phyloP scores from a whole-genome alignment of 106 monocot species.

The Dendrobium officinale region DNA sequence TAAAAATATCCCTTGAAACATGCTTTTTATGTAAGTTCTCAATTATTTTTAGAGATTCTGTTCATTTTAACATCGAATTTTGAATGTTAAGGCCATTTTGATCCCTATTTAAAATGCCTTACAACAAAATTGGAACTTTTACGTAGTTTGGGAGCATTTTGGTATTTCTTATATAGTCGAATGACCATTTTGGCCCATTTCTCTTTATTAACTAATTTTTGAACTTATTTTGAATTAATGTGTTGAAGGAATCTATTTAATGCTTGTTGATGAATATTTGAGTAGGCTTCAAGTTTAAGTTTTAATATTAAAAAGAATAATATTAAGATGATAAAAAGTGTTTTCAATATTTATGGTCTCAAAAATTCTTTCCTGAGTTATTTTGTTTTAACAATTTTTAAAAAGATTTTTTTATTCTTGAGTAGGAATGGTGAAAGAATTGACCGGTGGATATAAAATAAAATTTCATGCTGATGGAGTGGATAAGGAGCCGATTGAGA shows the following conservation, averaged over 20 bases:
- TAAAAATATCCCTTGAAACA: no score
- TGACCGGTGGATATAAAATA: conserved; percentile 92
- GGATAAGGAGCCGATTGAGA: conserved; percentile 81
- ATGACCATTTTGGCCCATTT: no score
- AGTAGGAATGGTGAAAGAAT: conserved; percentile 83
- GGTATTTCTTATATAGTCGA: no score
- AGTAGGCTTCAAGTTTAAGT: not conserved
- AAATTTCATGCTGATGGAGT: conserved; percentile 83
- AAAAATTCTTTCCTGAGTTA: not conserved
- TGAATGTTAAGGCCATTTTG: no score
- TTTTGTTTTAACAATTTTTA: conserved; percentile 5
- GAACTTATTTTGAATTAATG: not conserved
- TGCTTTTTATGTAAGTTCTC: no score
- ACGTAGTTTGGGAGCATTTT: no score
- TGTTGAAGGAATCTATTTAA: not conserved
- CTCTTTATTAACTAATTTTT: not conserved
- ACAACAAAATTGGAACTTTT: no score
- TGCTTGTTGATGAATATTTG: not conserved
- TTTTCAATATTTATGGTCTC: not conserved
- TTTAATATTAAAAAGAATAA: not conserved
- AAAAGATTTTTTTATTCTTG: not conserved
- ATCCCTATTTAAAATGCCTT: no score
- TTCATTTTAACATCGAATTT: no score
- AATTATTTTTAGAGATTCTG: no score
- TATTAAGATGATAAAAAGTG: not conserved